Evolutionary conservation across 371 early-diverging fungal genomes (phyloP).

Genomic region (Syncephalastrum monosporum): DNA sequence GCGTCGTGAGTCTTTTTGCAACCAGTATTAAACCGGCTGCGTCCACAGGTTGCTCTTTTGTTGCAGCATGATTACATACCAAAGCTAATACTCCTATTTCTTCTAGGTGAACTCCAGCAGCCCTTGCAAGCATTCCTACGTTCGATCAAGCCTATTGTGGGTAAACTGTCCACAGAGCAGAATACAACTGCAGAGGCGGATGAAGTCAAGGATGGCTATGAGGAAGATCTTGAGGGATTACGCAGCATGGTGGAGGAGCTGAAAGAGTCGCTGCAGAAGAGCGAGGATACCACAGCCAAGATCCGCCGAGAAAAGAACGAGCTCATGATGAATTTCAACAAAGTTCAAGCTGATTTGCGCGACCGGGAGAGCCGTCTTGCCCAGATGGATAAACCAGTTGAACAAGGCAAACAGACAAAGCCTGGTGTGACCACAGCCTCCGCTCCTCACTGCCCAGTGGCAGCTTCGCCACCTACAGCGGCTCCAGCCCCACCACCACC

Average conservation of each 20-base stretch:
- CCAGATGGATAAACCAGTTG: conserved; percentile 5
- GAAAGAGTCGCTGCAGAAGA: conserved; percentile 28
- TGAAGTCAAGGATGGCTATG: conserved; percentile 5
- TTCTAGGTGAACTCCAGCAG: conserved; percentile 39
- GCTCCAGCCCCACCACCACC: conserved; percentile 31
- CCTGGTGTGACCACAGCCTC: background rate
- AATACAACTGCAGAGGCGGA: background rate
- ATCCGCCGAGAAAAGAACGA: conserved; percentile 51
- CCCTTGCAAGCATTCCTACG: conserved; percentile 32
- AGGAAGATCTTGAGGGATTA: conserved; percentile 41
- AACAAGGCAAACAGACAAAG: conserved; percentile 2
- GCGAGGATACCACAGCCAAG: conserved; percentile 36
- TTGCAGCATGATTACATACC: too few relatives aligned
- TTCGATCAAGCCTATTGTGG: conserved; percentile 57
- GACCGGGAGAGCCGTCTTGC: conserved; percentile 32
- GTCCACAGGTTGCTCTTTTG: conserved; percentile 19
- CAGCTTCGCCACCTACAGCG: conserved; percentile 17
- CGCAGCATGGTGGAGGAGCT: conserved; percentile 46
- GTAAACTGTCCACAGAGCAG: conserved; percentile 36
- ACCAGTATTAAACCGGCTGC: conserved; percentile 25
- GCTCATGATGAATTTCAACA: conserved; percentile 40
- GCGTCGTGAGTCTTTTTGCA: conserved; percentile 35
- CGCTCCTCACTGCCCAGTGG: conserved; percentile 1
- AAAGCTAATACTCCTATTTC: too few relatives aligned
- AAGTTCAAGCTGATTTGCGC: conserved; percentile 36